phyloP scores from a whole-genome alignment of 2,329 filamentous ascomycete species.

The Fusarium denticulatum region DNA sequence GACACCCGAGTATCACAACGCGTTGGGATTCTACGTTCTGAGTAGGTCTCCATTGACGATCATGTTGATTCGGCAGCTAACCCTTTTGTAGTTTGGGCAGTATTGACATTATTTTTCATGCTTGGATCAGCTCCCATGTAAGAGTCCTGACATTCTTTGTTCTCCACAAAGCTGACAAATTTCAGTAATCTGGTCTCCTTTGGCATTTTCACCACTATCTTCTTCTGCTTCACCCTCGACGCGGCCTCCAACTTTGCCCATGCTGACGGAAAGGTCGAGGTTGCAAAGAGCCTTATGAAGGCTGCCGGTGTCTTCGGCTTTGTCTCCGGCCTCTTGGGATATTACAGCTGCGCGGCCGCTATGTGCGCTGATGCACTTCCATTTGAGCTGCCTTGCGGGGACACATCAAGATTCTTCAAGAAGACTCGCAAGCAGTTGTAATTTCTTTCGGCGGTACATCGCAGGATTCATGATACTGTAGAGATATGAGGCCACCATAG shows the following conservation, averaged over 20 bases:
- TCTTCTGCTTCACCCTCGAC: constrained; percentile 43
- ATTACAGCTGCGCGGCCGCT: constrained; percentile 37
- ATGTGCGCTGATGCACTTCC: constrained; percentile 41
- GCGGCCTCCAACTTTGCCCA: constrained; percentile 36
- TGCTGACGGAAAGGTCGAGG: constrained; percentile 38
- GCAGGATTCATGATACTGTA: neutral
- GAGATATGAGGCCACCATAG: neutral
- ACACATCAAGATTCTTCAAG: constrained; percentile 33
- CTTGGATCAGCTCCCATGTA: constrained; percentile 38
- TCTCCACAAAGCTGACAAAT: neutral
- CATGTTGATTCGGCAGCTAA: neutral
- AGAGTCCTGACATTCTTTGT: neutral
- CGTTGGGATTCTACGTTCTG: constrained; percentile 43
- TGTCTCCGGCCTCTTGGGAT: constrained; percentile 40
- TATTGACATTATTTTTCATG: constrained; percentile 43
- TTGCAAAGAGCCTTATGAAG: constrained; percentile 24
- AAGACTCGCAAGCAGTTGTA: constrained; percentile 12
- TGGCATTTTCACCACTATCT: constrained; percentile 36
- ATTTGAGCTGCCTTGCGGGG: constrained; percentile 40
- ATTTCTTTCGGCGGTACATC: neutral
- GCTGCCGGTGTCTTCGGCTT: constrained; percentile 42
- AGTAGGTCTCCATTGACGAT: constrained; percentile 6
- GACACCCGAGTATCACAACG: constrained; percentile 43
- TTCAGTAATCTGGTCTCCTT: constrained; percentile 42
- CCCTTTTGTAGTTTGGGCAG: constrained; percentile 37